A percentile compares a stretch with the other conserved stretches of the same genome.
Evolutionary conservation across 331 rosid genomes (phyloP).

Genomic region (Pyrus hybrid): DNA sequence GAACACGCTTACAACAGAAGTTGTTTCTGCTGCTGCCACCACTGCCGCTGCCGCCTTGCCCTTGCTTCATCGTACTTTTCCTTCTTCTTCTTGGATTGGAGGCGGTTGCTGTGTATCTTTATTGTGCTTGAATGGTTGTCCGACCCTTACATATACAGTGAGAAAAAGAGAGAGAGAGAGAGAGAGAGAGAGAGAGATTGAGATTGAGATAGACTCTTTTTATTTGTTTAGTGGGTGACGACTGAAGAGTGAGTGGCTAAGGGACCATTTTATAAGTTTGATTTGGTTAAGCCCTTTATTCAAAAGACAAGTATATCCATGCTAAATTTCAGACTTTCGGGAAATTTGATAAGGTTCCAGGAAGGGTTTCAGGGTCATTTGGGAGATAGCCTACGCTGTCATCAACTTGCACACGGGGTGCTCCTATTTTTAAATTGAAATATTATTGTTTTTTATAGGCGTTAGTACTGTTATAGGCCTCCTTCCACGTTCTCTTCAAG

Average conservation of each 20-base stretch:
- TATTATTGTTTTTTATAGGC: background rate
- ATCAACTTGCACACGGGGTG: background rate
- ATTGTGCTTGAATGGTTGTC: background rate
- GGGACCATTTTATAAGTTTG: background rate
- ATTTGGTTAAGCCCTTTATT: background rate
- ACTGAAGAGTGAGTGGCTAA: background rate
- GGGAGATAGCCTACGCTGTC: background rate
- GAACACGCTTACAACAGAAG: slow-evolving; percentile 19
- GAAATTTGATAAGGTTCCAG: background rate
- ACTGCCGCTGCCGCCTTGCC: background rate
- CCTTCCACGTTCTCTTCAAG: no score
- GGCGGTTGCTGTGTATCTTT: background rate
- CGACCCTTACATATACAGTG: background rate
- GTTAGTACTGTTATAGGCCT: background rate
- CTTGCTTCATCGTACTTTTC: background rate
- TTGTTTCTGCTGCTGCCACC: background rate
- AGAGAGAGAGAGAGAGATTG: background rate
- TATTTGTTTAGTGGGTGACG: background rate
- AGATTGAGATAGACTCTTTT: background rate
- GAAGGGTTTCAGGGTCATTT: background rate
- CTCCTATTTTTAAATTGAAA: background rate
- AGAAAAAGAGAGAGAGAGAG: background rate
- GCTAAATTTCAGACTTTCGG: background rate
- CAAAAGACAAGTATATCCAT: background rate
- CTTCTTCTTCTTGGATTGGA: background rate